Evolutionary conservation across 768 basidiomycete genomes (phyloP), one percentile per base, ranked within the genome.

Genomic region (Rhizopogon vulgaris): DNA sequence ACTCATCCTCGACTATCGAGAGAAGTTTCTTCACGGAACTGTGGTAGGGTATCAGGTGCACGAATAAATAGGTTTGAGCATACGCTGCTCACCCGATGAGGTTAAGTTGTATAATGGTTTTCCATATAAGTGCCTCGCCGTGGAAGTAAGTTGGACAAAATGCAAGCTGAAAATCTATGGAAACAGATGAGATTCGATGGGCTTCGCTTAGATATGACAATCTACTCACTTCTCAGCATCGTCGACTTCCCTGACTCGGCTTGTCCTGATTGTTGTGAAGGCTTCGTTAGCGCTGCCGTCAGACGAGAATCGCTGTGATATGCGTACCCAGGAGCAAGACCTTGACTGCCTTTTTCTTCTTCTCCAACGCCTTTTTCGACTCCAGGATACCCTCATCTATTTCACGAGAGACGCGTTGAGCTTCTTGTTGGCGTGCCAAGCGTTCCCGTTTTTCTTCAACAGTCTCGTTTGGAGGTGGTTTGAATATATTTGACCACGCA

Each of bases 71-170:
- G 3, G 9, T 18, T 5, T 27, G 34, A 9, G 3, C 8, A 10
- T 6, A 37, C 11, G 3, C 1, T 17, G 60, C 70, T 12, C 46
- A 83, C 84, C 78, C 68, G 53, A 87, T 84, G 55, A 87, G 67
- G 59, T 87, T 87, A 39, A 87, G 77, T 56, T 87, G 82, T 7
- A 88, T 75, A 49, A 87, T 75, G 11, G 77, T 73, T 54, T 74
- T 78, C 85, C 85, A 88, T 6, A 79, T 73, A 0, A 71, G 59
- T 15, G 78, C 71, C 53, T 88, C 84, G 41, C 60, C 71, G 40
- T 77, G 75, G 51, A 87, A 86, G 51, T 79, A 76, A 24, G 71
- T 73, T 0, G 84, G 85, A 8, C 81, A 77, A 58, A 85, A 85
- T 0, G 79, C 75, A 7, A 87, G 62, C 60, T 85, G 83, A 56